phyloP scores from a whole-genome alignment of 108 stramenopile species.

The Discostella pseudostelligera region DNA sequence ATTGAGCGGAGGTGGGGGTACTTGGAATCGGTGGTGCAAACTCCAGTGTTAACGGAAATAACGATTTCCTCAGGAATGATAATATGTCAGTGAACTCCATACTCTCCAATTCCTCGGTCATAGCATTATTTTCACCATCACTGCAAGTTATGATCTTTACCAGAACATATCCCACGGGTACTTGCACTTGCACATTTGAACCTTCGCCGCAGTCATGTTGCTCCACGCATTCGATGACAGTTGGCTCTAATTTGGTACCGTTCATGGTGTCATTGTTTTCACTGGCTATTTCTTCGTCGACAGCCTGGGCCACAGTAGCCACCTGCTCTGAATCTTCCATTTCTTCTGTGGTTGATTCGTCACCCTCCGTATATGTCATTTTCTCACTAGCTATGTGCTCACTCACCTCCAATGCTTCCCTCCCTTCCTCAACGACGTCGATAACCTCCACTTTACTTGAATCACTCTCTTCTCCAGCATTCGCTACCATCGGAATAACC shows the following conservation, averaged over 20 bases:
- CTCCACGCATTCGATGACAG: background rate
- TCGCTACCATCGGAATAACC: background rate
- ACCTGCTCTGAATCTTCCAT: background rate
- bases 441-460: background rate
- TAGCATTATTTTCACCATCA: background rate
- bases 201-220: constrained; percentile 3
- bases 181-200: constrained; percentile 21
- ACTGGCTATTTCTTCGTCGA: background rate
- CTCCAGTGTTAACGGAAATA: constrained; percentile 21
- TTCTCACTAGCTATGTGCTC: background rate
- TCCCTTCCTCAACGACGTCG: background rate
- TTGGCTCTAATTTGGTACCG: background rate
- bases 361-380: background rate
- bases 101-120: constrained; percentile 10
- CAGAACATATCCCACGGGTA: constrained; percentile 26
- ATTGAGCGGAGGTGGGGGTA: too few relatives aligned
- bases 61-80: constrained; percentile 14
- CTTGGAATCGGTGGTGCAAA: constrained; percentile 11
- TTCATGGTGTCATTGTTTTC: background rate
- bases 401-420: background rate
- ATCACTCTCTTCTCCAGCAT: background rate
- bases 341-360: background rate
- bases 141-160: constrained; percentile 1
- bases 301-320: background rate
- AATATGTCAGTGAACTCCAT: constrained; percentile 30